Evolutionary conservation across 2,329 filamentous ascomycete genomes (phyloP).

Genomic region (Trichoderma oligosporum): DNA sequence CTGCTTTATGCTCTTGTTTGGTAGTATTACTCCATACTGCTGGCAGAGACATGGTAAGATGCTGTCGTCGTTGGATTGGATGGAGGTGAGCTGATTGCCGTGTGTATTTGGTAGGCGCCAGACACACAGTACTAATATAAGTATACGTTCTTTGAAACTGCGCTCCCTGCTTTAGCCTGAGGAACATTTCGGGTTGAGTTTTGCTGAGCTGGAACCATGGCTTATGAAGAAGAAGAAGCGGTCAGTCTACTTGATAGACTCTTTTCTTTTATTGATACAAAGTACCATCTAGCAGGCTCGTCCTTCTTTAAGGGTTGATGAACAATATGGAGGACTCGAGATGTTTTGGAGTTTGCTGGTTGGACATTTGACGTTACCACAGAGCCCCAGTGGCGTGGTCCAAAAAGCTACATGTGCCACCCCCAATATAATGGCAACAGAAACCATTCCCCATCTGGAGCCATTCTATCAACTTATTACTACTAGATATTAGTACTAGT

Average conservation of each 20-base stretch:
- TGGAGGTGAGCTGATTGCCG: neutral
- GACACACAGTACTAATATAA: neutral
- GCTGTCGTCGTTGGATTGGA: neutral
- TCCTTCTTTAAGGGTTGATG: neutral
- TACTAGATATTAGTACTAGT: constrained; percentile 7
- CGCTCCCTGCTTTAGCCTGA: neutral
- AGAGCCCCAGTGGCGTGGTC: neutral
- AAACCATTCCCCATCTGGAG: constrained; percentile 12
- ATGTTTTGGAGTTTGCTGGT: no score
- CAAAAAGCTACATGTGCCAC: neutral
- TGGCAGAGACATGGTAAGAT: neutral
- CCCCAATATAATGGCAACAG: constrained; percentile 8
- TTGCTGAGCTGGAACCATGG: constrained; percentile 1
- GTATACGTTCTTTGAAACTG: neutral
- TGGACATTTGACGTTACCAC: neutral
- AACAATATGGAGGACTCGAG: neutral
- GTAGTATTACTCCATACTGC: neutral
- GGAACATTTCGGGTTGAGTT: neutral
- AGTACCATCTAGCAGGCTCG: neutral
- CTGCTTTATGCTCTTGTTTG: neutral
- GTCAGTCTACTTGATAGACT: constrained; percentile 5
- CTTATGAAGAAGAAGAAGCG: neutral
- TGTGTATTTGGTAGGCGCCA: neutral
- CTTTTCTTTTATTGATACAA: neutral
- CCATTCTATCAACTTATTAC: neutral